A percentile compares a stretch with the other conserved stretches of the same genome.
phyloP scores from a whole-genome alignment of 2,329 filamentous ascomycete species.

The Fusarium sterilihyphosum region DNA sequence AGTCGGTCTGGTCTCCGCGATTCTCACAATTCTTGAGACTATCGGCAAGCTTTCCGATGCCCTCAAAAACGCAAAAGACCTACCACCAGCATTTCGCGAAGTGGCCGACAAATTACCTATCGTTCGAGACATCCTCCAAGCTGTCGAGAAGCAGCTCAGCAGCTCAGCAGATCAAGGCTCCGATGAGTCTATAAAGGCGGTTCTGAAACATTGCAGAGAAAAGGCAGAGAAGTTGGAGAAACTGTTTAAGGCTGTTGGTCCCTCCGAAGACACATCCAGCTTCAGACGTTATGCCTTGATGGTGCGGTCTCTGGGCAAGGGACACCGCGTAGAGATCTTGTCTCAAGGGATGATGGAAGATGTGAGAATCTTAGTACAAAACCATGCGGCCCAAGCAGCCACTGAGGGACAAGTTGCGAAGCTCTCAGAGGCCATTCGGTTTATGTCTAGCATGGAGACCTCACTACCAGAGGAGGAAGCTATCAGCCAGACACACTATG shows the following conservation, averaged over 20 bases:
- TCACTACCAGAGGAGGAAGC: not conserved
- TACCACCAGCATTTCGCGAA: not conserved
- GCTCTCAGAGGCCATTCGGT: not conserved
- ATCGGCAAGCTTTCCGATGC: not conserved
- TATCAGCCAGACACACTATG: not conserved
- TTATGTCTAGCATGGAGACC: accelerated
- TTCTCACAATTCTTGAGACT: not conserved
- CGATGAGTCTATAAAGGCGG: not conserved
- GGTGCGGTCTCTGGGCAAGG: not conserved
- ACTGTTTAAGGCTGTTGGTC: not conserved
- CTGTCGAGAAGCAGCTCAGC: not conserved
- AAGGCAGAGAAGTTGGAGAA: not conserved
- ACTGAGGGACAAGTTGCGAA: not conserved
- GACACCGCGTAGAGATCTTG: not conserved
- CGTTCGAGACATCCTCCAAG: accelerated
- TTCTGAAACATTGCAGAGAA: not conserved
- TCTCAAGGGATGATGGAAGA: not conserved
- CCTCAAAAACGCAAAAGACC: not conserved
- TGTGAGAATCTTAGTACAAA: not conserved
- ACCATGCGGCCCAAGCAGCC: not conserved
- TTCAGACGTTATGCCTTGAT: not conserved
- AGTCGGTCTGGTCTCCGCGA: not conserved
- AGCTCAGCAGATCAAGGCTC: accelerated
- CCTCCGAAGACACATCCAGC: accelerated
- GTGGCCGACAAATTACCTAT: not conserved